A percentile compares a stretch with the other conserved stretches of the same genome.
These are phyloP conservation scores for Kwoniella newhampshirensis DNA, from an alignment of 768 basidiomycete genomes.

Conservation along the genomic window DNA sequence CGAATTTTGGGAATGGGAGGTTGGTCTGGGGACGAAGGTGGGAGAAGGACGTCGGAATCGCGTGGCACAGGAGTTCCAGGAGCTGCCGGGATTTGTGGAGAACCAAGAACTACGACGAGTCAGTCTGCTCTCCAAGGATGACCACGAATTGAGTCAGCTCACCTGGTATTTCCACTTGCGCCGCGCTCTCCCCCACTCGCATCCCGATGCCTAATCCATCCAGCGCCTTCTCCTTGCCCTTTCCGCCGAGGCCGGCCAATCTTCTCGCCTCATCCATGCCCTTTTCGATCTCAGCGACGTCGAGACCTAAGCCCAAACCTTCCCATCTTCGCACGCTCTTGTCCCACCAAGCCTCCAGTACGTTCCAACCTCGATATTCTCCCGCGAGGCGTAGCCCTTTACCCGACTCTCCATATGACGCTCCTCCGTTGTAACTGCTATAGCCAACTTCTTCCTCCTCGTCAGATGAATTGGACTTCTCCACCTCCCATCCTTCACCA, in stretches of 20 bases:
- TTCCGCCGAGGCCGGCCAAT: slow-evolving; percentile 34
- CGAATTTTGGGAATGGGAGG: slow-evolving; percentile 25
- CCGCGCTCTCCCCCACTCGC: slow-evolving; percentile 38
- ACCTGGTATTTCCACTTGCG: slow-evolving; percentile 52
- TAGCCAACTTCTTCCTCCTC: slow-evolving; percentile 54
- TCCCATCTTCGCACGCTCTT: slow-evolving; percentile 82
- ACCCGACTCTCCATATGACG: slow-evolving; percentile 66
- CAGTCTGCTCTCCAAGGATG: not conserved
- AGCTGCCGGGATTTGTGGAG: slow-evolving; percentile 34
- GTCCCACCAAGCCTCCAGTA: slow-evolving; percentile 91
- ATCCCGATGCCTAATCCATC: slow-evolving; percentile 43
- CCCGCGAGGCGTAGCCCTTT: slow-evolving; percentile 74
- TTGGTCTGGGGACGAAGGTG: slow-evolving; percentile 45
- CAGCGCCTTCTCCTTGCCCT: slow-evolving; percentile 26
- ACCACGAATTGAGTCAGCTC: slow-evolving; percentile 19
- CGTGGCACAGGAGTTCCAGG: slow-evolving; percentile 41
- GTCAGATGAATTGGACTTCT: slow-evolving; percentile 52
- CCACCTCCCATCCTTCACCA: slow-evolving; percentile 84
- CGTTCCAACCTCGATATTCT: slow-evolving; percentile 87
- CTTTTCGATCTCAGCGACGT: slow-evolving; percentile 52
- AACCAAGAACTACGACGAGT: slow-evolving; percentile 29
- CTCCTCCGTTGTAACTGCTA: slow-evolving; percentile 54
- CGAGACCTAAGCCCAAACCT: slow-evolving; percentile 69
- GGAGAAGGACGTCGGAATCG: slow-evolving; percentile 44
- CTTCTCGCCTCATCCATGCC: slow-evolving; percentile 43